Evolutionary conservation across 1,284 basidiomycete genomes (phyloP), one percentile per base, ranked within the genome.

Genomic region (Rhodotorula sp.): DNA sequence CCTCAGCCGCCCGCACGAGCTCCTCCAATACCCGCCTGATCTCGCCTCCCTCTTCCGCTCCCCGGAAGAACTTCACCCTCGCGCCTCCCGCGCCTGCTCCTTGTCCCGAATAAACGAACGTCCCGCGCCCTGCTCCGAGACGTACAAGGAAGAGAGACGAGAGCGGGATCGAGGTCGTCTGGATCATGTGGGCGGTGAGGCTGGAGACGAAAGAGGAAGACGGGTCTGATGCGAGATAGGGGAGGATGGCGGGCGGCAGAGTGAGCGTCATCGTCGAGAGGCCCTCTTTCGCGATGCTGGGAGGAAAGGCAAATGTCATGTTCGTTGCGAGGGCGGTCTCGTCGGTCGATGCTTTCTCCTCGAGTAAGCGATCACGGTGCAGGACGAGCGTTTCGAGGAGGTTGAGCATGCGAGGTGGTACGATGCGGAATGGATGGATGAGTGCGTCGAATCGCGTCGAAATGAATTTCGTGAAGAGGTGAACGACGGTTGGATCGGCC

Each of bases 161-260:
- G 20, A 55, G 46, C 29, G 52, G 27, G 9, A 62, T 27, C 9
- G 52, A 29, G 11, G 52, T 55, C 4, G n/a, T 5, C 29, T 20
- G 10, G 36, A 32, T 6, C 11, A 62, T 20, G 30, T 62, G 53
- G 5, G 52, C 29, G 29, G 39, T 11, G 22, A 62, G 61, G 52
- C 24, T 7, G 44, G 39, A 22, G 61, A 20, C 20, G 61, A 62
- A 62, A 3, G 59, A 39, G 24, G 39, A 22, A 2, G n/a, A 19
- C 6, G 39, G n/a, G 29, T 30, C 13, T 15, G 36, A 2, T 15
- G 39, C 10, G 29, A 62, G 44, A 11, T 8, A 54, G 1, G 52
- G 52, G 47, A 64, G 55, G 48, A 64, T 32, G 9, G 47, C 29
- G 15, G 62, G 62, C 20, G 62, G 62, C 13, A 64, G 62, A 8